Conservation (phyloP, 805 yeast species). For the Suhomyces sp. region DNA sequence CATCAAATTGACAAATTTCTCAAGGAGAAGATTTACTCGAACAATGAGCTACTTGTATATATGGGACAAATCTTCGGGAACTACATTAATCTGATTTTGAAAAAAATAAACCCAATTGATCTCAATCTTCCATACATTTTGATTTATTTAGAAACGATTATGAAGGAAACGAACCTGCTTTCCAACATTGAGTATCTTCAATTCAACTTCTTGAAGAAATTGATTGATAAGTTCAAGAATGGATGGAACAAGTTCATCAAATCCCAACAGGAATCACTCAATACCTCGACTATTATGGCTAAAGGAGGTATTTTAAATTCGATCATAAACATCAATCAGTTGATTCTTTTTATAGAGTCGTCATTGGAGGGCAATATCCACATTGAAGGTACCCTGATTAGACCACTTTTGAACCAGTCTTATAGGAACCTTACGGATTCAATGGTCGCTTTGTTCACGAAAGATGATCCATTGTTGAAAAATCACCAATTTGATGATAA, state of each 20-base stretch:
- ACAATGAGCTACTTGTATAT: slow-evolving; percentile 41
- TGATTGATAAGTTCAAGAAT: slow-evolving; percentile 49
- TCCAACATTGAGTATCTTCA: slow-evolving; percentile 65
- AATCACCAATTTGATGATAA: slow-evolving; percentile 44
- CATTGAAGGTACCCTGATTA: slow-evolving; percentile 18
- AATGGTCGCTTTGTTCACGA: slow-evolving; percentile 31
- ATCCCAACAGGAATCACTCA: slow-evolving; percentile 46
- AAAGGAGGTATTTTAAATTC: slow-evolving; percentile 37
- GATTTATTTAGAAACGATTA: slow-evolving; percentile 27
- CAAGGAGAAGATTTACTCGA: slow-evolving; percentile 45
- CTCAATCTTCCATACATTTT: slow-evolving; percentile 35
- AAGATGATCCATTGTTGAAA: slow-evolving; percentile 46
- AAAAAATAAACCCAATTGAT: slow-evolving; percentile 37
- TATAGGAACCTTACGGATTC: slow-evolving; percentile 35
- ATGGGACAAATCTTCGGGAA: slow-evolving; percentile 49
- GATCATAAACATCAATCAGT: slow-evolving; percentile 33
- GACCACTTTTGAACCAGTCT: slow-evolving; percentile 26
- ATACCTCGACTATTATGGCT: slow-evolving; percentile 35
- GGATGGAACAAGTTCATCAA: slow-evolving; percentile 63
- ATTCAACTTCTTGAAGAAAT: slow-evolving; percentile 48
- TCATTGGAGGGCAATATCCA: slow-evolving; percentile 26
- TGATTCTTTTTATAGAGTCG: slow-evolving; percentile 34
- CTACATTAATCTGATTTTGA: slow-evolving; percentile 35
- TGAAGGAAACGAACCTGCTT: slow-evolving; percentile 25
- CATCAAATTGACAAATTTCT: slow-evolving; percentile 28